Conservation (phyloP, 83 land plant species). For the Thuja plicata region DNA sequence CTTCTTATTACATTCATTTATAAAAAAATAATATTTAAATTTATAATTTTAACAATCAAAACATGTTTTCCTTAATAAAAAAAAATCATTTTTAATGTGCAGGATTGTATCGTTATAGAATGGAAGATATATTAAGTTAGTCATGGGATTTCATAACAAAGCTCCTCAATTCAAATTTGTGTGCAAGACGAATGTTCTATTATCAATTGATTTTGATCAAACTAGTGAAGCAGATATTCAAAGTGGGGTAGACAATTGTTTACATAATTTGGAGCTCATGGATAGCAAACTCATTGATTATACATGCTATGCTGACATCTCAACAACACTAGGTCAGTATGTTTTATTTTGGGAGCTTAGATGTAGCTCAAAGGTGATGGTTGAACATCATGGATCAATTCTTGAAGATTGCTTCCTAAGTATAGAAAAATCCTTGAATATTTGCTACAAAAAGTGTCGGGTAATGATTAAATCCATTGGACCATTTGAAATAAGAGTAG, state of each 20-base stretch:
- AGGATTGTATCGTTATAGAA: slow-evolving; percentile 74
- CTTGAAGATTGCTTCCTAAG: slow-evolving; percentile 76
- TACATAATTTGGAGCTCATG: slow-evolving; percentile 30
- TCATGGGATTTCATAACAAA: slow-evolving; percentile 72
- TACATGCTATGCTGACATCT: slow-evolving; percentile 68
- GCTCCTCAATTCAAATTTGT: slow-evolving; percentile 74
- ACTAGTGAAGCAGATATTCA: slow-evolving; percentile 82
- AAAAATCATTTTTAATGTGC: not conserved
- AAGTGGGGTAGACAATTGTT: slow-evolving; percentile 49
- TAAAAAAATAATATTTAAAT: no score
- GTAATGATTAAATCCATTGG: slow-evolving; percentile 55
- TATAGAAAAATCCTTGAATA: slow-evolving; percentile 66
- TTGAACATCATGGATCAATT: slow-evolving; percentile 25
- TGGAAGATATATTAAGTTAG: slow-evolving; percentile 76
- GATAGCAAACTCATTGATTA: slow-evolving; percentile 55
- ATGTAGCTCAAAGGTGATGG: not conserved
- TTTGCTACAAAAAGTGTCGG: slow-evolving; percentile 58
- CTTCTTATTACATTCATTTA: no score
- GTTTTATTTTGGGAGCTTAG: slow-evolving; percentile 81
- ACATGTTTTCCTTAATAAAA: no score
- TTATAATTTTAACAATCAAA: no score
- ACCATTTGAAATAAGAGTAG: slow-evolving; percentile 78
- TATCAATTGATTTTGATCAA: slow-evolving; percentile 77
- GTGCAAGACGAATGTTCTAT: slow-evolving; percentile 64
- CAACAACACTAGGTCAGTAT: slow-evolving; percentile 75